A percentile compares a stretch with the other conserved stretches of the same genome.
phyloP scores from a whole-genome alignment of 2,329 filamentous ascomycete genomes.

The Chrysoporthe deuterocubensis region DNA sequence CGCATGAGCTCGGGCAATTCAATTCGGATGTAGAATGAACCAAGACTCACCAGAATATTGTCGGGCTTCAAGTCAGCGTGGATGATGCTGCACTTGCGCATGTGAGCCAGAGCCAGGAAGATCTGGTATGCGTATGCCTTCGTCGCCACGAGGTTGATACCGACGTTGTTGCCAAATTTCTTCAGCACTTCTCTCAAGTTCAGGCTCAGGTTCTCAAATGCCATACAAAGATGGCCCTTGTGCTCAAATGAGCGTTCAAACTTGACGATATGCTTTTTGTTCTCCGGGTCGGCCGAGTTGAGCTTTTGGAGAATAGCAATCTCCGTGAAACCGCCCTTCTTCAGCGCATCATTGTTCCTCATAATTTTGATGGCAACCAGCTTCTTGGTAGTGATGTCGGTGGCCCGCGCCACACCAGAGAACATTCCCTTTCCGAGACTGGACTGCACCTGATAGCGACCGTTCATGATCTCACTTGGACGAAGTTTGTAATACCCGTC shows the following conservation, averaged over 20 bases:
- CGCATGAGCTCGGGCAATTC: conserved; percentile 34
- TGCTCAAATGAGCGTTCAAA: conserved; percentile 89
- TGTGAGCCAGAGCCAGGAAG: conserved; percentile 83
- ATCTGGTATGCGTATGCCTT: conserved; percentile 92
- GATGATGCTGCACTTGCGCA: conserved; percentile 90
- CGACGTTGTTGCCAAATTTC: conserved; percentile 93
- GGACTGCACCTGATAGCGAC: conserved; percentile 86
- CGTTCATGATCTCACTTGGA: conserved; percentile 85
- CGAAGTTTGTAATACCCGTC: conserved; percentile 98
- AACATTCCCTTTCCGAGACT: conserved; percentile 94
- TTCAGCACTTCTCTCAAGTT: conserved; percentile 93
- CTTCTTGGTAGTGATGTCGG: conserved; percentile 73
- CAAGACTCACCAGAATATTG: conserved; percentile 78
- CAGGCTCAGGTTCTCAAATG: conserved; percentile 92
- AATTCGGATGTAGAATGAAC: background rate
- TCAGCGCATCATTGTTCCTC: conserved; percentile 90
- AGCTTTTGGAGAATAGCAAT: conserved; percentile 91
- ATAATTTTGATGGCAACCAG: conserved; percentile 98
- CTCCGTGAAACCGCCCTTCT: conserved; percentile 91
- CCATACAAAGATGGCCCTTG: conserved; percentile 93
- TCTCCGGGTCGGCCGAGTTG: conserved; percentile 81
- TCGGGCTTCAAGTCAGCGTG: conserved; percentile 97
- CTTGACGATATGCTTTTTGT: conserved; percentile 89
- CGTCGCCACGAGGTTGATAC: conserved; percentile 87
- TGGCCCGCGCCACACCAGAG: conserved; percentile 89